Base-by-base conservation (phyloP, 768 basidiomycete species). In the Infundibulicybe gibba region DNA sequence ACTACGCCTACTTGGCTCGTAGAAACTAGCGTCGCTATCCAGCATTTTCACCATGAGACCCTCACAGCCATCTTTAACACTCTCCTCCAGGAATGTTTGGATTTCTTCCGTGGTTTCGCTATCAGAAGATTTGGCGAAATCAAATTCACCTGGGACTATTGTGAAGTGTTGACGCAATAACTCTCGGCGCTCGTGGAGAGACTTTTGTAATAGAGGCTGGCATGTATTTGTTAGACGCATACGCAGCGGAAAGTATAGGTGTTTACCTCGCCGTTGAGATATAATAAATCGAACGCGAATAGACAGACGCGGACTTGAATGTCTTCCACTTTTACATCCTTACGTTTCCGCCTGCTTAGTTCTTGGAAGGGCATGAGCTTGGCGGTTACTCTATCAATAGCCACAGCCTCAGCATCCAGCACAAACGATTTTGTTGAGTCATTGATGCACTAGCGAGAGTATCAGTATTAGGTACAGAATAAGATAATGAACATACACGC, bases 41-140 rank as follows among this genome's bases (percentile, higher is more conserved):
- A 99, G 71, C 93, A 97, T 95, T 72, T 99, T 99, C 49, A 99
- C 92, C 97, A 99, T 99, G 40, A 99, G 78, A 9, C 97, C 97
- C 64, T 99, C 97, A 62, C 97, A 98, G 2, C 95, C 94, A 61
- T 98, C 97, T 62, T 94, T 97, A 54, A 99, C 91, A 63, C 90
- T 94, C 54, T 94, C 90, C 61, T 98, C 95, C 8, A 99, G 70
- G 76, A 99, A 98, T 1, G 77, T 62, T 60, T 97, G 93, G 40
- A 99, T 97, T 58, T 97, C 94, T 17, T 99, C 97, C 4, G 82
- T 87, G 6, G 86, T 89, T 49, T 92, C 85, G 13, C 85, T 76
- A 58, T 99, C 95, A 1, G 90, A 90, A 3, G 88, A 85, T 59
- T 86, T 92, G 10, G 97, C 97, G 61, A 94, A 98, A 37, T 80